Evolutionary conservation across 208 protist species (phyloP).

Genomic region (Trypanosoma mega): DNA sequence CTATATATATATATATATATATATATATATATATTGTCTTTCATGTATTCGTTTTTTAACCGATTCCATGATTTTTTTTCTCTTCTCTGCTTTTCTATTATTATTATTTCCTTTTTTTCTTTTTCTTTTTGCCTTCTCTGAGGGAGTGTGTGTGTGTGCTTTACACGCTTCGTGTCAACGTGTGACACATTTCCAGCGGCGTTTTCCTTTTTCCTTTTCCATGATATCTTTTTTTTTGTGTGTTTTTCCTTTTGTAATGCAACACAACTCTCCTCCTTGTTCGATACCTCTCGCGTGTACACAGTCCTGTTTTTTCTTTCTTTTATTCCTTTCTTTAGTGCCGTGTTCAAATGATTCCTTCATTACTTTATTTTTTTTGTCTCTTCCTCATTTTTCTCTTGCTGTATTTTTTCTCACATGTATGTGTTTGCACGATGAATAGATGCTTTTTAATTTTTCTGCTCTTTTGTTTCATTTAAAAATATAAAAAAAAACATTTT

Average conservation of each 20-base stretch:
- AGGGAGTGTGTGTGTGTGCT: no score
- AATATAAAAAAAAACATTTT: no score
- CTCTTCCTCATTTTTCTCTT: no score
- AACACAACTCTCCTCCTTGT: background rate
- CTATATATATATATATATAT: conserved; percentile 13
- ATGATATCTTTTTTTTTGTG: background rate
- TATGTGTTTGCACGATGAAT: no score
- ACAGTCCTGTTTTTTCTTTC: background rate
- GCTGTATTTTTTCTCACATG: no score
- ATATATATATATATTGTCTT: conserved; percentile 5
- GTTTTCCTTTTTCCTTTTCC: background rate
- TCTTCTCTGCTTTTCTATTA: conserved; percentile 9
- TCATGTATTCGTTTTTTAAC: no score
- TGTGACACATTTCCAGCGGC: no score
- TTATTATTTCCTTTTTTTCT: conserved; percentile 1
- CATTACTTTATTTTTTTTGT: no score
- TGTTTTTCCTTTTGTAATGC: conserved; percentile 1
- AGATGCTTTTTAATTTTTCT: no score
- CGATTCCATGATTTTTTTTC: no score
- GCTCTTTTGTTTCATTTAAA: no score
- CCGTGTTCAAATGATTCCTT: background rate
- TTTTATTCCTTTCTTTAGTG: background rate
- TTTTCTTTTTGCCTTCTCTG: conserved; percentile 1
- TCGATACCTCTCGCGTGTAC: no score
- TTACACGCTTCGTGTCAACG: conserved; percentile 16